These are phyloP conservation scores for Solanum neorickii DNA, from an alignment of 257 asterid genomes.

Conservation along the genomic window DNA sequence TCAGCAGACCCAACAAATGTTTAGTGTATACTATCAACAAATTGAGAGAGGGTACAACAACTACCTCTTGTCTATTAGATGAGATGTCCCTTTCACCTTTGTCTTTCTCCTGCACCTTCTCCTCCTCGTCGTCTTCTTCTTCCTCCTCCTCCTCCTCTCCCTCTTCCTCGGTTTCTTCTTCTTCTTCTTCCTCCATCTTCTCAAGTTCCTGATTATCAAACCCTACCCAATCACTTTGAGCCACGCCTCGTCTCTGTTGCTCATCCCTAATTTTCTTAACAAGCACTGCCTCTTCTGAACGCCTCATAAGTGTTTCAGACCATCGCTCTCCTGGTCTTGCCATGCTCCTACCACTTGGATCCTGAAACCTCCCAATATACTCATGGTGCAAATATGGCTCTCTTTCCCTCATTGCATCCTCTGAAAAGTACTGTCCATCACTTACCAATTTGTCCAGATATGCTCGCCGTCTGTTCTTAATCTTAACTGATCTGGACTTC, in stretches of 20 bases:
- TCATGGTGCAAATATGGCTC: conserved; percentile 94
- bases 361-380: conserved; percentile 89
- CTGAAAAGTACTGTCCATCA: conserved; percentile 73
- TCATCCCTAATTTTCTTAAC: conserved; percentile 73
- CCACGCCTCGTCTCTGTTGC: conserved; percentile 81
- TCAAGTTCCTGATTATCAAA: conserved; percentile 31
- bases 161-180: conserved; percentile 4
- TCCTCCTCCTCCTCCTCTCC: not conserved
- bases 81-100: not conserved
- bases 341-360: conserved; percentile 78
- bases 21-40: not conserved
- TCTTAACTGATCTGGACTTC: conserved; percentile 51
- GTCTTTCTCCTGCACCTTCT: not conserved
- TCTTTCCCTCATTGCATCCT: conserved; percentile 97
- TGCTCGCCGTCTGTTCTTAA: conserved; percentile 82
- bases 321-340: conserved; percentile 96
- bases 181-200: conserved; percentile 25
- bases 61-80: conserved; percentile 34
- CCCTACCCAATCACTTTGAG: conserved; percentile 83
- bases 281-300: conserved; percentile 70
- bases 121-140: conserved; percentile 1
- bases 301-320: conserved; percentile 88
- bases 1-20: not conserved
- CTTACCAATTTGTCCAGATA: conserved; percentile 60
- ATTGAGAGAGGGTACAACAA: not conserved